Percentiles rank a stretch among this genome's conserved stretches.
phyloP scores from a whole-genome alignment of 2,329 filamentous ascomycete genomes.

The Sporothrix luriei region DNA sequence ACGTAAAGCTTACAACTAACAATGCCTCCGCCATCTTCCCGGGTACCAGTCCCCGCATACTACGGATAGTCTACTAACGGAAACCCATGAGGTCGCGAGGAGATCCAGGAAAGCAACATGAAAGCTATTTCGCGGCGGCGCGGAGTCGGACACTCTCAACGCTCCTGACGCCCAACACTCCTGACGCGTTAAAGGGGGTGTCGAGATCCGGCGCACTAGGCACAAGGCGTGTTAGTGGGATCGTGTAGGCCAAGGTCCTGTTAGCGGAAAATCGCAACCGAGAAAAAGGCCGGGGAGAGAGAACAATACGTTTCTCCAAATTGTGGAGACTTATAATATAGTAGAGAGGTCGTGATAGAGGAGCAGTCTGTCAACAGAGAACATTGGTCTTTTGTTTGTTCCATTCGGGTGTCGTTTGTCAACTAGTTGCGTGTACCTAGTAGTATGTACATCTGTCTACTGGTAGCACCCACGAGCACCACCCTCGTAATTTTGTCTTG shows the following conservation, averaged over 20 bases:
- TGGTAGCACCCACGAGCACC: neutral
- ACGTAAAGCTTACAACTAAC: neutral
- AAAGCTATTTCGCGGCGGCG: neutral
- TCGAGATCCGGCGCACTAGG: slow-evolving; percentile 1
- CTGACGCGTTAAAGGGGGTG: neutral
- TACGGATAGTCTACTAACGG: slow-evolving; percentile 10
- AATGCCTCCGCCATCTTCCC: neutral
- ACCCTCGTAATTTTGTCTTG: neutral
- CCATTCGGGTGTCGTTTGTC: too few relatives aligned
- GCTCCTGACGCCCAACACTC: neutral
- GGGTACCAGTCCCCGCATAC: neutral
- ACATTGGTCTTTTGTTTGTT: too few relatives aligned
- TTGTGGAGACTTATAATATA: too few relatives aligned
- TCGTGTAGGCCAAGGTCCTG: neutral
- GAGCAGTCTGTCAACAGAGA: too few relatives aligned
- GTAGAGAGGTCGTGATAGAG: too few relatives aligned
- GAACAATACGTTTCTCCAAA: neutral
- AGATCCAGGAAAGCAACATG: neutral
- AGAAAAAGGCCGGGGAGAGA: neutral
- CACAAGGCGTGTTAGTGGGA: neutral
- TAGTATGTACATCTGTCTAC: neutral
- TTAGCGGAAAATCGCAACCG: slow-evolving; percentile 17
- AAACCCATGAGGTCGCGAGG: slow-evolving; percentile 3
- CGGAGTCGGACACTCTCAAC: neutral
- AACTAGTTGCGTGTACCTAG: too few relatives aligned